These are phyloP conservation scores for Penicillium sp. DNA, from an alignment of 2,329 filamentous ascomycete species.

Conservation along the genomic window DNA sequence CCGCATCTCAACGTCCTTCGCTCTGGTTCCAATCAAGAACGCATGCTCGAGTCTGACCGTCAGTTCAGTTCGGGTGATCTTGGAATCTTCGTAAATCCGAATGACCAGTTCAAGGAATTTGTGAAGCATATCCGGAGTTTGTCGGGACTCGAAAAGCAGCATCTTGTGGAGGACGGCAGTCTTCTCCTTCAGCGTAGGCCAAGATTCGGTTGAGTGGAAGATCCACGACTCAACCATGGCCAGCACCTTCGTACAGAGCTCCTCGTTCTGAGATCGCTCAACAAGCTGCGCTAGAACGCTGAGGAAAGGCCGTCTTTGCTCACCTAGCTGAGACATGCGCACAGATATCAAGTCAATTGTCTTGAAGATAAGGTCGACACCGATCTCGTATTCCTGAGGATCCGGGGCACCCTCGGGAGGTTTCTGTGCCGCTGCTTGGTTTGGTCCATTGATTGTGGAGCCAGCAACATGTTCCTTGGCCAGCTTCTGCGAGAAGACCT, in stretches of 20 bases:
- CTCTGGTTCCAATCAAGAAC: slow-evolving; percentile 92
- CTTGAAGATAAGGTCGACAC: slow-evolving; percentile 89
- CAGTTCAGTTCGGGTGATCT: slow-evolving; percentile 91
- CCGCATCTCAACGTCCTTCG: slow-evolving; percentile 93
- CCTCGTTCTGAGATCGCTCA: slow-evolving; percentile 87
- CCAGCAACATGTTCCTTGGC: slow-evolving; percentile 88
- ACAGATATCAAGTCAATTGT: slow-evolving; percentile 90
- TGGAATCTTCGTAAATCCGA: slow-evolving; percentile 96
- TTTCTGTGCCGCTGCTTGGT: slow-evolving; percentile 45
- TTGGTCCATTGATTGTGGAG: slow-evolving; percentile 60
- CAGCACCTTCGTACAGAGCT: slow-evolving; percentile 89
- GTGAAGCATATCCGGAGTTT: slow-evolving; percentile 81
- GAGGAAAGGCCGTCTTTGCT: slow-evolving; percentile 89
- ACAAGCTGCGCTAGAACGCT: slow-evolving; percentile 94
- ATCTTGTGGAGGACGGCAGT: slow-evolving; percentile 99
- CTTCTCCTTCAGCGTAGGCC: slow-evolving; percentile 98
- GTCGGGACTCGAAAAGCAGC: slow-evolving; percentile 87
- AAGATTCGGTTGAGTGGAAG: slow-evolving; percentile 91
- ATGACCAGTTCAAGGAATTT: slow-evolving; percentile 97
- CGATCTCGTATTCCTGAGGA: slow-evolving; percentile 81
- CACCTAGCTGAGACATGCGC: slow-evolving; percentile 89
- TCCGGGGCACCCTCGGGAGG: slow-evolving; percentile 57
- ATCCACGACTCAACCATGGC: slow-evolving; percentile 96
- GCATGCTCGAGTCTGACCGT: slow-evolving; percentile 98
- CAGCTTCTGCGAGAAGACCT: slow-evolving; percentile 87